These are phyloP conservation scores for Grosmannia serpens DNA, from an alignment of 2,329 filamentous ascomycete genomes.

Conservation along the genomic window DNA sequence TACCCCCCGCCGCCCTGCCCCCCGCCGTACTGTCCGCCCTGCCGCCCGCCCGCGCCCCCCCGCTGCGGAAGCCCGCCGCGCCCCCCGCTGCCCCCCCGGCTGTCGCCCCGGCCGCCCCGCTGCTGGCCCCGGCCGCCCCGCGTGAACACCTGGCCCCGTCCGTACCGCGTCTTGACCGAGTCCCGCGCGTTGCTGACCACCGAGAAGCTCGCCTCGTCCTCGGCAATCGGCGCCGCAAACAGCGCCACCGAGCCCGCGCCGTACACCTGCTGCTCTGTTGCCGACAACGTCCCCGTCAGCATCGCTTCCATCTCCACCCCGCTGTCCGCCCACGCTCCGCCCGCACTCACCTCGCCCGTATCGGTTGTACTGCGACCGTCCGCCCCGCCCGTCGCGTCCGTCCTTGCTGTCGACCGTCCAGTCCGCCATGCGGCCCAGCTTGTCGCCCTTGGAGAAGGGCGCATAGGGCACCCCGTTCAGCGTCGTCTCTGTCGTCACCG, in stretches of 20 bases:
- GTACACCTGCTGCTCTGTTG: slow-evolving; percentile 89
- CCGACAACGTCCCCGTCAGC: not conserved
- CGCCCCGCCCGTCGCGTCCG: slow-evolving; percentile 56
- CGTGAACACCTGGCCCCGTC: slow-evolving; percentile 83
- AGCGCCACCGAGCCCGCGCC: slow-evolving; percentile 76
- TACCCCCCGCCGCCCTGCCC: slow-evolving; percentile 40
- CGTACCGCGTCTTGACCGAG: slow-evolving; percentile 73
- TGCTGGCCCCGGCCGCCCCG: slow-evolving; percentile 64
- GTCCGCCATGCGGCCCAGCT: slow-evolving; percentile 97
- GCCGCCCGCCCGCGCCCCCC: slow-evolving; percentile 44
- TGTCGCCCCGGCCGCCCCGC: slow-evolving; percentile 48
- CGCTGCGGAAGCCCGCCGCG: slow-evolving; percentile 55
- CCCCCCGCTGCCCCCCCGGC: slow-evolving; percentile 52
- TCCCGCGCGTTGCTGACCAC: slow-evolving; percentile 93
- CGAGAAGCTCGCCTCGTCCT: slow-evolving; percentile 96
- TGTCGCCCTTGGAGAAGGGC: slow-evolving; percentile 97
- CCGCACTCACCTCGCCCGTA: slow-evolving; percentile 69
- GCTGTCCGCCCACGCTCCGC: not conserved
- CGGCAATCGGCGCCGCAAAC: slow-evolving; percentile 82
- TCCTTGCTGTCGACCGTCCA: slow-evolving; percentile 92
- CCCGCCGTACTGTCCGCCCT: slow-evolving; percentile 48
- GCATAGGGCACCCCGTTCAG: slow-evolving; percentile 94
- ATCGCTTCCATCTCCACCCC: no score
- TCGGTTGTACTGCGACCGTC: slow-evolving; percentile 80
- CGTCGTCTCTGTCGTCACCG: slow-evolving; percentile 72